phyloP scores from a whole-genome alignment of 192 early-diverging fungal genomes.

The Mortierella antarctica region DNA sequence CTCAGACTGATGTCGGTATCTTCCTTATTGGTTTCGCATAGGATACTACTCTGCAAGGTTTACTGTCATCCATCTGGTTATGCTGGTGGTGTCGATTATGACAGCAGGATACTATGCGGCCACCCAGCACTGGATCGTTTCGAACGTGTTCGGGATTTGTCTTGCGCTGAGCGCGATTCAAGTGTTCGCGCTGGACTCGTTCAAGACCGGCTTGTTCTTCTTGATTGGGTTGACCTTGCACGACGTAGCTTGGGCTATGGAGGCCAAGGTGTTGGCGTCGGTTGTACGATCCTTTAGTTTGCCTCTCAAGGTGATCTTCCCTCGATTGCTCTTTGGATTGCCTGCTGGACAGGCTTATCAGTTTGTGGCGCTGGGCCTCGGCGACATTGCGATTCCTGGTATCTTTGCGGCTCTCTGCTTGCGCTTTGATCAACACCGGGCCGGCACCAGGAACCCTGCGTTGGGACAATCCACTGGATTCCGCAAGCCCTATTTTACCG shows the following conservation, averaged over 20 bases:
- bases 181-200: slow-evolving; percentile 90
- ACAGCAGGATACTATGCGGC: slow-evolving; percentile 78
- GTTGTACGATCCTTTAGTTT: slow-evolving; percentile 92
- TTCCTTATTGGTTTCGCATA: slow-evolving; percentile 17
- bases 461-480: slow-evolving; percentile 70
- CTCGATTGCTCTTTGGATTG: slow-evolving; percentile 71
- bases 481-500: slow-evolving; percentile 88
- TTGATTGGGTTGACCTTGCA: slow-evolving; percentile 88
- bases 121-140: slow-evolving; percentile 92
- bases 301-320: slow-evolving; percentile 94
- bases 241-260: slow-evolving; percentile 97
- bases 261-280: slow-evolving; percentile 91
- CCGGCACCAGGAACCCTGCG: slow-evolving; percentile 62
- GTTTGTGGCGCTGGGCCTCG: slow-evolving; percentile 92
- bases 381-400: slow-evolving; percentile 96
- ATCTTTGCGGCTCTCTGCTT: slow-evolving; percentile 92
- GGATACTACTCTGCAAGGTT: slow-evolving; percentile 66
- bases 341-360: slow-evolving; percentile 55
- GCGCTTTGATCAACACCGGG: slow-evolving; percentile 85
- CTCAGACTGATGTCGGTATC: no score
- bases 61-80: slow-evolving; percentile 71
- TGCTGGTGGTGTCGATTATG: slow-evolving; percentile 66
- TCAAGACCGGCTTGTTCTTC: slow-evolving; percentile 91
- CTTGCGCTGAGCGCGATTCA: slow-evolving; percentile 86
- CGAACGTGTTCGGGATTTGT: slow-evolving; percentile 86